These are phyloP conservation scores for Penicillium brasilianum DNA, from an alignment of 2,329 filamentous ascomycete species.

Conservation along the genomic window DNA sequence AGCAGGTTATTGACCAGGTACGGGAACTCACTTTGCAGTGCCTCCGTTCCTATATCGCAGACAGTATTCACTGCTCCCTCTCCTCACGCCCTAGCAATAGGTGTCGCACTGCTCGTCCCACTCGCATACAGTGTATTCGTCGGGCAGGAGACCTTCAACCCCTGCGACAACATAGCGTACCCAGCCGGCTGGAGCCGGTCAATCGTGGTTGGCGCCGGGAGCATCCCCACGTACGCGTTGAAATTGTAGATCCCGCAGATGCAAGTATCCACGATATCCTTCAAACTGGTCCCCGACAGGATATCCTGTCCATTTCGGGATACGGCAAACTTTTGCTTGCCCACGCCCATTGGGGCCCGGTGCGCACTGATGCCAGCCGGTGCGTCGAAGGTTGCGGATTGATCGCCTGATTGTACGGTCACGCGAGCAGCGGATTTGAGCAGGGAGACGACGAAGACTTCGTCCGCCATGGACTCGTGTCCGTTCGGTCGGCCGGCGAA, in stretches of 20 bases:
- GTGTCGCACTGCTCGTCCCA: background rate
- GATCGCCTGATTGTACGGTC: conserved; percentile 53
- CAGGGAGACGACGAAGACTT: conserved; percentile 59
- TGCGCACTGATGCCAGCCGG: conserved; percentile 54
- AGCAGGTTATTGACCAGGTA: background rate
- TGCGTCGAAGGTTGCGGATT: conserved; percentile 52
- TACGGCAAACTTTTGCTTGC: conserved; percentile 55
- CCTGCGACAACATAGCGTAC: conserved; percentile 33
- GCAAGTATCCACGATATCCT: conserved; percentile 56
- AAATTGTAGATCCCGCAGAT: conserved; percentile 61
- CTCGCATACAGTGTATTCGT: conserved; percentile 33
- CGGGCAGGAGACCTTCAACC: conserved; percentile 37
- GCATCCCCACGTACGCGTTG: conserved; percentile 60
- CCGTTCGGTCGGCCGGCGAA: conserved; percentile 59
- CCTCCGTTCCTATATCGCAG: background rate
- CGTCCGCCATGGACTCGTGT: conserved; percentile 55
- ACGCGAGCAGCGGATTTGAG: conserved; percentile 54
- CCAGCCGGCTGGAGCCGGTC: conserved; percentile 47
- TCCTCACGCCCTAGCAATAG: background rate
- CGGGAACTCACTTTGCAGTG: too few species aligned
- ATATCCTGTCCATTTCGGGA: conserved; percentile 49
- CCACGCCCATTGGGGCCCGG: conserved; percentile 54
- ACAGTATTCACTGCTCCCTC: background rate
- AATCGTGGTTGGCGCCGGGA: conserved; percentile 45
- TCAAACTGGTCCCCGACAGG: conserved; percentile 55